phyloP scores from a whole-genome alignment of 208 protist genomes.

The Spongospora subterranea region DNA sequence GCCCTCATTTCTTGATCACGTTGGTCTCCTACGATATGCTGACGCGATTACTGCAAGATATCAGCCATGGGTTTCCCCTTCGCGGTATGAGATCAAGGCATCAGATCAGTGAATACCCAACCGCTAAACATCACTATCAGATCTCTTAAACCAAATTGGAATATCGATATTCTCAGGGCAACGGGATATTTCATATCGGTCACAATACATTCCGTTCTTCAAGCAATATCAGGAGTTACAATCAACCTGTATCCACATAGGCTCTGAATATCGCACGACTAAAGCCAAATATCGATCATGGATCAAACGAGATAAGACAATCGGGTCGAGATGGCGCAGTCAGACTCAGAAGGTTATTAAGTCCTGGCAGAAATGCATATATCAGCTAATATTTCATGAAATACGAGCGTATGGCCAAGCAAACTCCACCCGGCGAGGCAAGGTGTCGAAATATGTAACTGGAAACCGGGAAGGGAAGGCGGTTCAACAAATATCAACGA shows the following conservation, averaged over 20 bases:
- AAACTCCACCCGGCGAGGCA: background rate
- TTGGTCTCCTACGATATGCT: background rate
- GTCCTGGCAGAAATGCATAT: background rate
- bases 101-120: background rate
- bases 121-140: background rate
- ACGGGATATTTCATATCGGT: background rate
- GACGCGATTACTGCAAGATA: background rate
- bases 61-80: background rate
- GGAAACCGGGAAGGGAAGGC: no score
- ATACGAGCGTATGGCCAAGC: background rate
- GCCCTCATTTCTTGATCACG: background rate
- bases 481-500: no score
- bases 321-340: background rate
- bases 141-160: background rate
- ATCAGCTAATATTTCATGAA: background rate
- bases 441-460: background rate
- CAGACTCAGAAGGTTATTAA: background rate
- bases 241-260: background rate
- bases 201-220: no score
- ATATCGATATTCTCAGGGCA: background rate
- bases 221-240: background rate
- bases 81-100: background rate
- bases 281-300: background rate
- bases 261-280: background rate
- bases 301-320: background rate